These are phyloP conservation scores for Boletus rufocinnamomeus DNA, from an alignment of 768 basidiomycete genomes.

Conservation along the genomic window DNA sequence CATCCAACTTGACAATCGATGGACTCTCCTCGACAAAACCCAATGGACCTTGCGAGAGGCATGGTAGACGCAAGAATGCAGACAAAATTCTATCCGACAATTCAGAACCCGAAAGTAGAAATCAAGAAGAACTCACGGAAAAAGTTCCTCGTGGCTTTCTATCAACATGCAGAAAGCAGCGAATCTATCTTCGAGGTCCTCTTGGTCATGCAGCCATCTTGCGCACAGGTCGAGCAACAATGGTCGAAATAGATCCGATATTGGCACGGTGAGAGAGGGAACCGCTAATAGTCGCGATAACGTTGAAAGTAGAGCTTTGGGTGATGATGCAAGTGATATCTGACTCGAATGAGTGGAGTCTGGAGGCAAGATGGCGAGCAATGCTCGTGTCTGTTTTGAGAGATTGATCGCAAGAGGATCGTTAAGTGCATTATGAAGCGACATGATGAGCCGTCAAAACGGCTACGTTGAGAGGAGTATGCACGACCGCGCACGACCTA, in stretches of 20 bases:
- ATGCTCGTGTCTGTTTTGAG: conserved; percentile 48
- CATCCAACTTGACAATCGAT: conserved; percentile 38
- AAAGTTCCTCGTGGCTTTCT: conserved; percentile 71
- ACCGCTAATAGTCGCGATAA: conserved; percentile 62
- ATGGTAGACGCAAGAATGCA: conserved; percentile 46
- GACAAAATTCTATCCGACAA: conserved; percentile 52
- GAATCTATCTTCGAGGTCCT: conserved; percentile 51
- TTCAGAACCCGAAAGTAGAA: conserved; percentile 6
- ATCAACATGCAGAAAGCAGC: conserved; percentile 63
- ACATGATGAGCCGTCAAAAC: conserved; percentile 13
- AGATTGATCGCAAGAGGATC: conserved; percentile 66
- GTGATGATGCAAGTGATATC: conserved; percentile 43
- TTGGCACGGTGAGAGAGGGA: conserved; percentile 60
- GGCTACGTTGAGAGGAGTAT: not conserved
- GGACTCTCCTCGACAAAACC: conserved; percentile 40
- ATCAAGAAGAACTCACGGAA: conserved; percentile 51
- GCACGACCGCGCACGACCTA: not conserved
- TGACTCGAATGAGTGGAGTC: conserved; percentile 41
- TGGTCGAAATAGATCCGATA: conserved; percentile 76
- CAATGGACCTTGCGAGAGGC: conserved; percentile 56
- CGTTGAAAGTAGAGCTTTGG: conserved; percentile 46
- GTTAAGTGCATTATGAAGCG: conserved; percentile 27
- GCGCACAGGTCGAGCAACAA: conserved; percentile 79
- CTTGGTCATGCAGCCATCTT: conserved; percentile 68
- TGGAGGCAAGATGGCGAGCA: conserved; percentile 48